Evolutionary conservation across 2,329 filamentous ascomycete genomes (phyloP), one percentile per base, ranked within the genome.

Genomic region (Apiospora kogelbergensis): DNA sequence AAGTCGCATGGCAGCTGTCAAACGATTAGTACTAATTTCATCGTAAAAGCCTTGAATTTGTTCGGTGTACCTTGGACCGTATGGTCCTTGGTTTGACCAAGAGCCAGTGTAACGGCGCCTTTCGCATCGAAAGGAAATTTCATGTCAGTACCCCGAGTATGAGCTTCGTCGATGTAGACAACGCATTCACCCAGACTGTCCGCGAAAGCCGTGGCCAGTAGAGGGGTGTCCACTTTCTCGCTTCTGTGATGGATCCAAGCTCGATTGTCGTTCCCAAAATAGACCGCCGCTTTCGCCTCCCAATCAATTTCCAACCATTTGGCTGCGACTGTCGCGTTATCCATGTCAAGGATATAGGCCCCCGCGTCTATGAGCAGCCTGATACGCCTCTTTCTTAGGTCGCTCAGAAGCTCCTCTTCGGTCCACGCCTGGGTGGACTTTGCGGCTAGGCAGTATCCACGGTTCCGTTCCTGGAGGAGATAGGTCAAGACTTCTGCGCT

Each of bases 1-100:
- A 0, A 92, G 75, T 68, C 90, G 80, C 89, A 92, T 92, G 0
- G 89, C 89, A 66, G 89, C 90, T 87, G 68, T 86, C 1, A 41
- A 10, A 40, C n/a, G 17, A 10, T 73, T 70, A 72, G 65, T 0
- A 63, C 20, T 63, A 22, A n/a, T 33, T 17, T 13, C 20, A 3
- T 41, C 22, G 17, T 63, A 22, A 20, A 13, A 37, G 17, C 17
- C 9, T 24, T 33, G 9, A 24, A 41, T 7, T 63, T 72, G n/a
- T n/a, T n/a, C n/a, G n/a, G n/a, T n/a, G 73, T 57, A 57, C 48
- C 26, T 57, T 57, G 48, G 2, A 57, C 48, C 3, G 48, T 57
- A 10, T 30, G 26, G 24, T 57, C 88, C 68, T 90, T 90, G 0
- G 85, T 88, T 63, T 88, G 83, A 1, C 84, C 81, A 0, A 86